A percentile compares a stretch with the other conserved stretches of the same genome.
Conservation (phyloP, 2,329 filamentous ascomycete genomes). For the Penicillium sp. region DNA sequence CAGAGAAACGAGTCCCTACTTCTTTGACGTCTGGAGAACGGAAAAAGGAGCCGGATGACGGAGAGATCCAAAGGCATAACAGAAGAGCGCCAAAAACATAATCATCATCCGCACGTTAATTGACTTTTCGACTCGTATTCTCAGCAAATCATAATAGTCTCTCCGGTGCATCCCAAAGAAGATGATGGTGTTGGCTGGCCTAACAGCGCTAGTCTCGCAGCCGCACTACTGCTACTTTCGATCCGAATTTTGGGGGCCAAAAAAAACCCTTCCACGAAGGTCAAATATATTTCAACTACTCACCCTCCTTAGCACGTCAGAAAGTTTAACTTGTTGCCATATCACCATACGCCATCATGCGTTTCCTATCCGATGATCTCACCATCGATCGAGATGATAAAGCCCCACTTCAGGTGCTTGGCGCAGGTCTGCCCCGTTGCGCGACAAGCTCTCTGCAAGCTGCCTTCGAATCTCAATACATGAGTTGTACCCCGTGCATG, state of each 20-base stretch:
- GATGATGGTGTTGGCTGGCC: not conserved
- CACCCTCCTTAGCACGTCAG: not conserved
- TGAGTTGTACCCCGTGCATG: conserved; percentile 4
- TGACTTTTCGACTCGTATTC: not conserved
- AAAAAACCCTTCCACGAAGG: not conserved
- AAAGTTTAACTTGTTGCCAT: not conserved
- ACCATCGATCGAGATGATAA: not conserved
- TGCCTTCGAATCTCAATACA: conserved; percentile 9
- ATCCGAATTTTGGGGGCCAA: not conserved
- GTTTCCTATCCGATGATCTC: conserved; percentile 8
- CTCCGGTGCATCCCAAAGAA: not conserved
- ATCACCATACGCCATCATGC: conserved; percentile 2
- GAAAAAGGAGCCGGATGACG: not conserved
- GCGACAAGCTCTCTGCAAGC: conserved; percentile 15
- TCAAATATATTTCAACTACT: not conserved
- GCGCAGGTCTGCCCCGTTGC: conserved; percentile 12
- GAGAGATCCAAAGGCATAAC: not conserved
- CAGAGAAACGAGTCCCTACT: conserved; percentile 15
- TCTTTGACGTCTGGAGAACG: not conserved
- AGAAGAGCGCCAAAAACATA: not conserved
- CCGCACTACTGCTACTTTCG: not conserved
- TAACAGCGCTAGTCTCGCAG: not conserved
- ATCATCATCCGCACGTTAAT: not conserved
- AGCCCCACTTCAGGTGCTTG: conserved; percentile 5
- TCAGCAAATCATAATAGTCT: not conserved